These are phyloP conservation scores for Pythium guiyangense DNA, from an alignment of 352 stramenopile species.

Conservation along the genomic window DNA sequence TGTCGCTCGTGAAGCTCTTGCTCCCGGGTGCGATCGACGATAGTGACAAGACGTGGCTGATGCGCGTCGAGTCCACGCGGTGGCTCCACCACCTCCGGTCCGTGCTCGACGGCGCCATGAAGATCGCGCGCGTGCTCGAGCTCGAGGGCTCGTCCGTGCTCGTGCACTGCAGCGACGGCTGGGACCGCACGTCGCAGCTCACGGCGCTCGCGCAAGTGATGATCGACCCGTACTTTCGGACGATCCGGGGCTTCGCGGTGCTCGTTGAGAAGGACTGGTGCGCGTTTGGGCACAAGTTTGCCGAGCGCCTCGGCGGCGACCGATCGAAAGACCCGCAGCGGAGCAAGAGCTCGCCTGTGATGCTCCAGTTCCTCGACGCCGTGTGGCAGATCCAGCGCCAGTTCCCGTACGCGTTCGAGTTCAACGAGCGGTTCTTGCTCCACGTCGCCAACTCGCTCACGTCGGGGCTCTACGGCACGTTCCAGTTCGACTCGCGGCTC, in stretches of 20 bases:
- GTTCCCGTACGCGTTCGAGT: conserved; percentile 81
- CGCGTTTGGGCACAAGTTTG: conserved; percentile 83
- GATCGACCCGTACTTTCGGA: conserved; percentile 87
- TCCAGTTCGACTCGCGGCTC: conserved; percentile 71
- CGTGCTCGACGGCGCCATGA: conserved; percentile 76
- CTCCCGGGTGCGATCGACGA: conserved; percentile 59
- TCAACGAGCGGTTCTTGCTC: conserved; percentile 80
- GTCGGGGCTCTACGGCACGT: conserved; percentile 79
- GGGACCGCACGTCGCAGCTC: conserved; percentile 83
- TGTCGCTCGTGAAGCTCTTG: conserved; percentile 66
- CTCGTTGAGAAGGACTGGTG: conserved; percentile 88
- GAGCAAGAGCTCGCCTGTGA: conserved; percentile 78
- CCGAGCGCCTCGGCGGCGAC: conserved; percentile 60
- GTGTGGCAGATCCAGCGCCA: conserved; percentile 84
- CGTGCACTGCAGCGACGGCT: conserved; percentile 87
- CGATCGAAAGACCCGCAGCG: conserved; percentile 70
- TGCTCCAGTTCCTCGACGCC: conserved; percentile 84
- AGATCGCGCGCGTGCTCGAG: conserved; percentile 85
- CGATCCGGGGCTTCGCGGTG: conserved; percentile 73
- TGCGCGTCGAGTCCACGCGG: conserved; percentile 66
- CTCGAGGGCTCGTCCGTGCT: conserved; percentile 75
- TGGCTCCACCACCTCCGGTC: conserved; percentile 85
- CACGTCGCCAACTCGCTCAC: conserved; percentile 77
- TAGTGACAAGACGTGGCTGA: conserved; percentile 61
- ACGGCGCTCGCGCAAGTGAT: conserved; percentile 79